Conservation (phyloP, 148 eudicot genomes). For the Rhododendron griersonianum region DNA sequence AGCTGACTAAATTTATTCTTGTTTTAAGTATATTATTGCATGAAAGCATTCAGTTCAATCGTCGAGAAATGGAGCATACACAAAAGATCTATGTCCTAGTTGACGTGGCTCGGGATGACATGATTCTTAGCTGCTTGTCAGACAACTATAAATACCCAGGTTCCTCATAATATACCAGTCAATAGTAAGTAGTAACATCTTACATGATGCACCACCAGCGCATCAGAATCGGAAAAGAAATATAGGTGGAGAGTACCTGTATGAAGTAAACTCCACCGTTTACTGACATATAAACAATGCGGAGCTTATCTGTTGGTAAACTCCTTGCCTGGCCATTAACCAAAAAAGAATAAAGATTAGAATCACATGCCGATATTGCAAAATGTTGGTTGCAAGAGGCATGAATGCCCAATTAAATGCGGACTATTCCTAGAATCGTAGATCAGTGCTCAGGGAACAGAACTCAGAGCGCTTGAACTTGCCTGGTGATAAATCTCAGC, state of each 20-base stretch:
- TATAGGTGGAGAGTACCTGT: slow-evolving; percentile 46
- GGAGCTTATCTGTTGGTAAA: slow-evolving; percentile 77
- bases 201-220: not conserved
- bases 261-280: slow-evolving; percentile 65
- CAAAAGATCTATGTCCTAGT: not conserved
- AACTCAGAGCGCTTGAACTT: slow-evolving; percentile 14
- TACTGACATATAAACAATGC: slow-evolving; percentile 45
- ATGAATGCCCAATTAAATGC: not conserved
- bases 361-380: not conserved
- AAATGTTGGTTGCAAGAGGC: not conserved
- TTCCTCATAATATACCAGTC: not conserved
- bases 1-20: not conserved
- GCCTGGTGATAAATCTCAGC: slow-evolving; percentile 96
- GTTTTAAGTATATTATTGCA: not conserved
- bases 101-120: not conserved
- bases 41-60: not conserved
- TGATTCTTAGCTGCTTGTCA: not conserved
- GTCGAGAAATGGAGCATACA: not conserved
- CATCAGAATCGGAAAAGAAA: not conserved
- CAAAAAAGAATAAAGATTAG: slow-evolving; percentile 1
- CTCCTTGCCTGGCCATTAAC: slow-evolving; percentile 73
- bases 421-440: not conserved
- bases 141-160: not conserved
- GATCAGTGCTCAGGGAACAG: not conserved
- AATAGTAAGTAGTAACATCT: not conserved